These are phyloP conservation scores for Mycena filopes DNA, from an alignment of 768 basidiomycete species.

Conservation along the genomic window DNA sequence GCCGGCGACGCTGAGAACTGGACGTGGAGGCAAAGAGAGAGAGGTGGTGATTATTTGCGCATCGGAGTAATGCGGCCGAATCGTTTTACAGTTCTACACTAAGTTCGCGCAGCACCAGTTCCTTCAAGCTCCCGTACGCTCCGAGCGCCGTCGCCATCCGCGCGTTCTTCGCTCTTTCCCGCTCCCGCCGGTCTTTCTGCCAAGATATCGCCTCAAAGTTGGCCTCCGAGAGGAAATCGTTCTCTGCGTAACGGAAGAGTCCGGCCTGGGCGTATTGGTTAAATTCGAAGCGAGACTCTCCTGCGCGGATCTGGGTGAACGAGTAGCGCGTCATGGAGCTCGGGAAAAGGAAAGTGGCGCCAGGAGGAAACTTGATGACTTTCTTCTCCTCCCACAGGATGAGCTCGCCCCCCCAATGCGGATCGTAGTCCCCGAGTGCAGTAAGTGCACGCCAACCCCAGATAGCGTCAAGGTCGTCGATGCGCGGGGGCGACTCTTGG, in stretches of 20 bases:
- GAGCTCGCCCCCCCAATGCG: not conserved
- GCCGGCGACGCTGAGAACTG: no score
- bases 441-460: constrained; percentile 1
- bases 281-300: not conserved
- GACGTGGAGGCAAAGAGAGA: no score
- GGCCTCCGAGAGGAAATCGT: not conserved
- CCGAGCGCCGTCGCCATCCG: not conserved
- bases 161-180: not conserved
- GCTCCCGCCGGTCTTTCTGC: not conserved
- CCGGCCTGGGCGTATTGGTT: not conserved
- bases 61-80: no score
- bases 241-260: not conserved
- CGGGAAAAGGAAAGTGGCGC: not conserved
- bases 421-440: not conserved
- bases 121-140: not conserved
- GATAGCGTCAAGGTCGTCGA: not conserved
- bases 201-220: not conserved
- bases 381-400: constrained; percentile 10
- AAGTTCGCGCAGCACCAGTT: no score
- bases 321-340: not conserved
- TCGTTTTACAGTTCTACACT: no score
- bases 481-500: not conserved
- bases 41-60: no score
- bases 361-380: not conserved
- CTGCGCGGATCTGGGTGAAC: not conserved